Conservation (phyloP, 2,329 filamentous ascomycete species). For the Ceratocystis alfenasii region DNA sequence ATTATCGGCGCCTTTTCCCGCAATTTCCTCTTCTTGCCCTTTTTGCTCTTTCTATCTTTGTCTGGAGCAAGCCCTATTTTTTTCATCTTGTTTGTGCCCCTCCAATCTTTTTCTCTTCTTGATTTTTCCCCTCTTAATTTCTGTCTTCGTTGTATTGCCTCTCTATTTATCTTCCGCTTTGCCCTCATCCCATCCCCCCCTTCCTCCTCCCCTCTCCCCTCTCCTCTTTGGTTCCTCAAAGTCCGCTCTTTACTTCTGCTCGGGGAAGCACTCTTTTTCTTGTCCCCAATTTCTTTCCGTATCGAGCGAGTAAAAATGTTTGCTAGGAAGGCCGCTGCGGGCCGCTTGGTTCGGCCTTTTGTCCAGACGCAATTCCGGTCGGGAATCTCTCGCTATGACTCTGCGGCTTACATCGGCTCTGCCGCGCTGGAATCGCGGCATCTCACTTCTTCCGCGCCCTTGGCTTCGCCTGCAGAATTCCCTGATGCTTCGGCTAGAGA, state of each 20-base stretch:
- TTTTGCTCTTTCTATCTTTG: neutral
- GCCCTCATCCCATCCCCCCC: neutral
- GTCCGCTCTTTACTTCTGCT: neutral
- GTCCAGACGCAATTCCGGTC: neutral
- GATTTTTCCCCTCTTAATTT: conserved; percentile 5
- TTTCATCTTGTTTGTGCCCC: conserved; percentile 3
- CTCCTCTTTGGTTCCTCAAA: neutral
- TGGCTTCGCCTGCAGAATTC: conserved; percentile 5
- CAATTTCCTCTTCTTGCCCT: conserved; percentile 7
- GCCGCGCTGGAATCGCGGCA: neutral
- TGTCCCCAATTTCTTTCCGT: neutral
- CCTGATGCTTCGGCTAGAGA: conserved; percentile 12
- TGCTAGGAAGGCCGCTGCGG: conserved; percentile 16
- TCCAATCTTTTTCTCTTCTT: conserved; percentile 8
- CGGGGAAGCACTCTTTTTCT: neutral
- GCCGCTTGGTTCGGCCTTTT: conserved; percentile 19
- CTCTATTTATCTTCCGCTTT: neutral
- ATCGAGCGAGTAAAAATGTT: conserved; percentile 14
- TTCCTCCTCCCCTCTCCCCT: neutral
- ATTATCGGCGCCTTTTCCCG: conserved; percentile 12
- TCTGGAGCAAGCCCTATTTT: conserved; percentile 8
- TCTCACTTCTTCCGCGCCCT: neutral
- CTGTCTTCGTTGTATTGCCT: neutral
- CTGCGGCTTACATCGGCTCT: conserved; percentile 3
- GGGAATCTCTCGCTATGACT: neutral